Conservation (phyloP, 495 filamentous ascomycete species). For the Margaritispora aquatica region DNA sequence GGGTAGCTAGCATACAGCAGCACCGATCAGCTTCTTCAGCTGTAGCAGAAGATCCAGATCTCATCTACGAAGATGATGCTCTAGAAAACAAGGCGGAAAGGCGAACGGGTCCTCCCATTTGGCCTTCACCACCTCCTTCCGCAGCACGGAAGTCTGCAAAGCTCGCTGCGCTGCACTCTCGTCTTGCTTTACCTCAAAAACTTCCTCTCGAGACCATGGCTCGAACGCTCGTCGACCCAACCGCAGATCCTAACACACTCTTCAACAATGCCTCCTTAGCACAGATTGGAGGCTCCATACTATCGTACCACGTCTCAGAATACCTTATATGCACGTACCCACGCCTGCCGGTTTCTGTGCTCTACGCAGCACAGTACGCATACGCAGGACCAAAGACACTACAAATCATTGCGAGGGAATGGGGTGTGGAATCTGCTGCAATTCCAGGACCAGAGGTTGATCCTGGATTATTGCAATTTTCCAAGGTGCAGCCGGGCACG, state of each 20-base stretch:
- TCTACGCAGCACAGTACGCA: constrained; percentile 77
- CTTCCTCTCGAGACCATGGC: constrained; percentile 83
- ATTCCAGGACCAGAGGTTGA: constrained; percentile 87
- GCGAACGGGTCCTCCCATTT: background rate
- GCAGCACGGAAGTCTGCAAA: constrained; percentile 74
- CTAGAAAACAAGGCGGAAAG: background rate
- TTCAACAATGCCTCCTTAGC: constrained; percentile 83
- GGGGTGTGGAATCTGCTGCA: constrained; percentile 83
- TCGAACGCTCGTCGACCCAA: constrained; percentile 74
- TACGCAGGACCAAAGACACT: constrained; percentile 71
- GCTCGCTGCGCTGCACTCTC: constrained; percentile 88
- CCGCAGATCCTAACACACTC: constrained; percentile 65
- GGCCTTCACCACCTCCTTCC: constrained; percentile 65
- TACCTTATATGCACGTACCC: constrained; percentile 81
- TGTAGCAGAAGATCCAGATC: constrained; percentile 7
- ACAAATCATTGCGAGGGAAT: constrained; percentile 63
- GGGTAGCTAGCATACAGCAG: constrained; percentile 17
- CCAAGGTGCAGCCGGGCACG: constrained; percentile 47
- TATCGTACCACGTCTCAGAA: constrained; percentile 83
- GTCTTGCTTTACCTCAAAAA: constrained; percentile 73
- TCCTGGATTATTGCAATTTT: constrained; percentile 85
- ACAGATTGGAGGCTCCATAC: constrained; percentile 71
- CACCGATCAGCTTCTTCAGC: constrained; percentile 6
- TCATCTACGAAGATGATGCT: constrained; percentile 21
- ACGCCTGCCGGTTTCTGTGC: constrained; percentile 74